Conservation (phyloP, 2,329 filamentous ascomycete genomes). For the Diaporthe australafricana region DNA sequence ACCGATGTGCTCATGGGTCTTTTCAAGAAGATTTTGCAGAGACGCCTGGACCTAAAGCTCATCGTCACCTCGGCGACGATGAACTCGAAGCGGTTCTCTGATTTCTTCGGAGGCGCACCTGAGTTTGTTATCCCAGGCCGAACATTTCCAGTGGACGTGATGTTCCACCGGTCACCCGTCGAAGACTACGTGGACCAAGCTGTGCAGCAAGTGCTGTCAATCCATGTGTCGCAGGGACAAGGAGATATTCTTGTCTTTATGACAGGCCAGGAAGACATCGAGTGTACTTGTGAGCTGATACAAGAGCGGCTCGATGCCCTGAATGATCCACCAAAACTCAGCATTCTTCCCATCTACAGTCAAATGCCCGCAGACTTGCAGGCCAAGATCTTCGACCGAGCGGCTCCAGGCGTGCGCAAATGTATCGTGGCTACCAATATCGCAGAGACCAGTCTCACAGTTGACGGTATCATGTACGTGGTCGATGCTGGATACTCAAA, state of each 20-base stretch:
- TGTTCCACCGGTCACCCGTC: slow-evolving; percentile 93
- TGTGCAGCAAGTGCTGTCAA: slow-evolving; percentile 94
- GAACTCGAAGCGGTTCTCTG: slow-evolving; percentile 96
- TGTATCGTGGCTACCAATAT: slow-evolving; percentile 99
- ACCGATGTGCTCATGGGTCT: slow-evolving; percentile 98
- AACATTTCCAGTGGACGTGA: slow-evolving; percentile 96
- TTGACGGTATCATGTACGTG: slow-evolving; percentile 99
- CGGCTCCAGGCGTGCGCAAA: slow-evolving; percentile 90
- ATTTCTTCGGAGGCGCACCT: slow-evolving; percentile 95
- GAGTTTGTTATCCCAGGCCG: slow-evolving; percentile 96
- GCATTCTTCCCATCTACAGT: slow-evolving; percentile 97
- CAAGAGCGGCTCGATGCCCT: slow-evolving; percentile 88
- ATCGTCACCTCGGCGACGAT: slow-evolving; percentile 99
- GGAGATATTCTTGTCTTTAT: slow-evolving; percentile 99
- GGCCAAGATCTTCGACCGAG: slow-evolving; percentile 96
- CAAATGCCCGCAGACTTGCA: slow-evolving; percentile 99
- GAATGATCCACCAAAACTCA: slow-evolving; percentile 94
- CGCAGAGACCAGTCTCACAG: slow-evolving; percentile 96
- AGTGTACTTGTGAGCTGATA: slow-evolving; percentile 93
- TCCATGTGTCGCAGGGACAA: slow-evolving; percentile 92
- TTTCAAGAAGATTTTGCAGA: slow-evolving; percentile 95
- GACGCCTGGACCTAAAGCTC: slow-evolving; percentile 90
- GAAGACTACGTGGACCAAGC: slow-evolving; percentile 98
- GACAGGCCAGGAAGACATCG: slow-evolving; percentile 99
- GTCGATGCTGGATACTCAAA: slow-evolving; percentile 97